Evolutionary conservation across 2,329 filamentous ascomycete species (phyloP).

Genomic region (Sclerotinia nivalis): DNA sequence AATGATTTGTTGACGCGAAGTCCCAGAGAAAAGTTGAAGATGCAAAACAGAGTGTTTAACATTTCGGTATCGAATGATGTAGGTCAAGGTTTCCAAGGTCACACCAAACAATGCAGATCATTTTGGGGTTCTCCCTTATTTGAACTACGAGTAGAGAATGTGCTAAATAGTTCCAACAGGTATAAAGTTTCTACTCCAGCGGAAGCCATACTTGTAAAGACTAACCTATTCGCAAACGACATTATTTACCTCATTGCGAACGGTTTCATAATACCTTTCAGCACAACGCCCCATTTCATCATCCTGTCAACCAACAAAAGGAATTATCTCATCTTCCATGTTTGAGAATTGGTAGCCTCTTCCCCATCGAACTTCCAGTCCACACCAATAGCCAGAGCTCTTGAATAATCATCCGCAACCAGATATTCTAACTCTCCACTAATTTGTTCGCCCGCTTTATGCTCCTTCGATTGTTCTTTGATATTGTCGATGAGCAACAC

Average conservation of each 20-base stretch:
- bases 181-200: background rate
- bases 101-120: background rate
- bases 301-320: background rate
- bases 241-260: background rate
- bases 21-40: background rate
- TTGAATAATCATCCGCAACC: conserved; percentile 67
- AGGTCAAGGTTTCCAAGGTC: background rate
- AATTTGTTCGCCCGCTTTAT: conserved; percentile 59
- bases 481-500: conserved; percentile 65
- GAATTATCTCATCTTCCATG: conserved; percentile 41
- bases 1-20: background rate
- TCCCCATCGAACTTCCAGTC: conserved; percentile 52
- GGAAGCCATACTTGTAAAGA: background rate
- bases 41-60: background rate
- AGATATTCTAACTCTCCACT: conserved; percentile 69
- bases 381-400: conserved; percentile 65
- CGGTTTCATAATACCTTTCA: background rate
- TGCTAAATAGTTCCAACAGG: background rate
- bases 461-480: conserved; percentile 48
- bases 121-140: background rate
- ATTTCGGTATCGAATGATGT: background rate
- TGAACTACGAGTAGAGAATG: background rate
- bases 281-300: background rate
- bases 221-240: background rate
- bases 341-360: conserved; percentile 34